Evolutionary conservation across 306 rosid genomes (phyloP).

Genomic region (peach (Prunus persica)): Prunus_persica_NCBIv2 NC_034009.1:38950501-38951000

Average conservation of each 20-base stretch:
- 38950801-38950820: conserved; percentile 28
- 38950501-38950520: neutral
- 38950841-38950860: neutral
- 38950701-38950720: conserved; percentile 48
- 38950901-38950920: neutral
- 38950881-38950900: neutral
- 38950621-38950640: neutral
- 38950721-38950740: conserved; percentile 50
- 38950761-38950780: conserved; percentile 52
- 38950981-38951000: neutral
- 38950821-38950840: neutral
- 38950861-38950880: neutral
- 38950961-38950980: neutral
- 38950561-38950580: too few relatives aligned
- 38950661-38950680: neutral
- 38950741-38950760: conserved; percentile 55
- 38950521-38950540: neutral
- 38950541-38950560: neutral
- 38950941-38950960: neutral
- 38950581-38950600: too few relatives aligned
- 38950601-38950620: too few relatives aligned
- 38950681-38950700: conserved; percentile 18
- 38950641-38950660: neutral
- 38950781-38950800: conserved; percentile 62
- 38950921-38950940: neutral